Conservation (phyloP, 1,139 yeast genomes). For the Arxiozyma telluris region DNA sequence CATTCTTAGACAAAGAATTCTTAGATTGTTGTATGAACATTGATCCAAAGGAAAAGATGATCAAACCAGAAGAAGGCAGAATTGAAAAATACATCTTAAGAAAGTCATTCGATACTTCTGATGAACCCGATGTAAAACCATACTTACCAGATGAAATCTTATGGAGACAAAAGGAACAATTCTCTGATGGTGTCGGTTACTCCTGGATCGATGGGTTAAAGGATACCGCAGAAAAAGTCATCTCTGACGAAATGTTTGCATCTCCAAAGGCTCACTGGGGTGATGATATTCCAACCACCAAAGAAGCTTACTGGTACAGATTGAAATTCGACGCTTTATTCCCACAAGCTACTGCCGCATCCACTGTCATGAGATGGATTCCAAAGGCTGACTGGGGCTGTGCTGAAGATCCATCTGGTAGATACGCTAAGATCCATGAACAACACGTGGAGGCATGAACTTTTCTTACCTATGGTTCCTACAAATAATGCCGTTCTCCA, state of each 20-base stretch:
- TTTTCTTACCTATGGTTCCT: not conserved
- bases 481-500: not conserved
- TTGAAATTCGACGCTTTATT: conserved; percentile 88
- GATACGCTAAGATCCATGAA: conserved; percentile 87
- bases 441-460: conserved; percentile 36
- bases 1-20: conserved; percentile 91
- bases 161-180: conserved; percentile 99
- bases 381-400: conserved; percentile 99
- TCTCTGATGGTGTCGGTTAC: conserved; percentile 98
- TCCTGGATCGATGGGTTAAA: conserved; percentile 98
- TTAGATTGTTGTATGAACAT: conserved; percentile 90
- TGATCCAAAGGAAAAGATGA: conserved; percentile 85
- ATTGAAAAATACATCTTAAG: conserved; percentile 93
- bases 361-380: conserved; percentile 98
- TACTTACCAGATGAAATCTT: conserved; percentile 92
- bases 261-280: conserved; percentile 96
- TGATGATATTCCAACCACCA: conserved; percentile 83
- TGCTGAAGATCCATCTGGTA: conserved; percentile 96
- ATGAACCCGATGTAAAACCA: conserved; percentile 59
- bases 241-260: conserved; percentile 82
- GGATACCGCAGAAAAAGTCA: conserved; percentile 83
- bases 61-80: conserved; percentile 54
- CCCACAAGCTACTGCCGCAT: conserved; percentile 85
- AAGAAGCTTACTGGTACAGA: conserved; percentile 99
- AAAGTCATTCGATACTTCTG: conserved; percentile 90